Evolutionary conservation across 441 rosid species (phyloP).

Genomic region (Erodium chrysanthum): DNA sequence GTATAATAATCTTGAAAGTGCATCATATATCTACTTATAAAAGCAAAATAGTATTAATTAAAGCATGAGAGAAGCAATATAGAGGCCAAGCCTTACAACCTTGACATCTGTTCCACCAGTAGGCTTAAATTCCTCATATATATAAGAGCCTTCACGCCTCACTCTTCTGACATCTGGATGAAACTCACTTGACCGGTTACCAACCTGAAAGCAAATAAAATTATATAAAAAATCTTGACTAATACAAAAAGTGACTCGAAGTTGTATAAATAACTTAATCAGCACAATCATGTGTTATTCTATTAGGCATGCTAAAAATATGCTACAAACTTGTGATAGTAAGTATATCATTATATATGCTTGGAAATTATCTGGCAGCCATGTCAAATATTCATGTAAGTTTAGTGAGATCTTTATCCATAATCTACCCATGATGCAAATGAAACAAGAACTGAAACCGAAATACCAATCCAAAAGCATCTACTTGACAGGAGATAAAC

Average conservation of each 20-base stretch:
- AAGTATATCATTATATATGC: not conserved
- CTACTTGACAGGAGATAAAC: not conserved
- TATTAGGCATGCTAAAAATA: not conserved
- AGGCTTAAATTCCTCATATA: conserved; percentile 98
- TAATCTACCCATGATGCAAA: not conserved
- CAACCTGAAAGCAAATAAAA: conserved; percentile 42
- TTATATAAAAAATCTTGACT: conserved; percentile 1
- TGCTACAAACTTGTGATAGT: not conserved
- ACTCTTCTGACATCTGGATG: conserved; percentile 97
- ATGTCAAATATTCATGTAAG: not conserved
- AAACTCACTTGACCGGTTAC: conserved; percentile 96
- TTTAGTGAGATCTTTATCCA: not conserved
- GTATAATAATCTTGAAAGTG: conserved; percentile 6
- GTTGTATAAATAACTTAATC: not conserved
- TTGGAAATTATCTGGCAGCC: not conserved
- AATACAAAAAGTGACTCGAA: not conserved
- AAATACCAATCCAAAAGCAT: not conserved
- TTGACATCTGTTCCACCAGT: conserved; percentile 99
- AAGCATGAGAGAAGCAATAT: not conserved
- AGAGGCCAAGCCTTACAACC: conserved; percentile 32
- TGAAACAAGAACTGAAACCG: conserved; percentile 1
- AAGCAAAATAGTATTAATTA: not conserved
- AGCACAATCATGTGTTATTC: not conserved
- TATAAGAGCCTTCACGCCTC: conserved; percentile 94
- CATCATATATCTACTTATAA: not conserved